Evolutionary conservation across 1,284 basidiomycete genomes (phyloP).

Genomic region (Leucoagaricus sp.): DNA sequence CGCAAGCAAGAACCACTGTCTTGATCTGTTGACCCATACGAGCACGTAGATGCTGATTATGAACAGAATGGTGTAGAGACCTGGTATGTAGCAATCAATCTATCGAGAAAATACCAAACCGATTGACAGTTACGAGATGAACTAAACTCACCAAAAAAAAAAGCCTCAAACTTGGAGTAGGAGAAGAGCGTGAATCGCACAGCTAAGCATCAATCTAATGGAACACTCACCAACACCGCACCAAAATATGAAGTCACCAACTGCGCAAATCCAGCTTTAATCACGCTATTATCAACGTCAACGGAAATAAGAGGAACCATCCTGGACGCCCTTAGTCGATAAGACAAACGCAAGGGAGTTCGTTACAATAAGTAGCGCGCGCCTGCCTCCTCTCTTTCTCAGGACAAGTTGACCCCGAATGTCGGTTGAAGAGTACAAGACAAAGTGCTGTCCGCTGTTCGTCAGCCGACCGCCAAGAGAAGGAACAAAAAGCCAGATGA

Average conservation of each 20-base stretch:
- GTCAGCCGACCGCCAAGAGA: no score
- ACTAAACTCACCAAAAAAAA: constrained; percentile 7
- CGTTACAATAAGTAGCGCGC: no score
- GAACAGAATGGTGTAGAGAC: constrained; percentile 8
- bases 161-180: constrained; percentile 1
- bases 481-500: no score
- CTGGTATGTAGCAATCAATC: neutral
- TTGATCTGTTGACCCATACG: neutral
- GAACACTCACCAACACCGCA: constrained; percentile 6
- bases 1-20: constrained; percentile 2
- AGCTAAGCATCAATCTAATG: no score
- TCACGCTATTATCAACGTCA: neutral
- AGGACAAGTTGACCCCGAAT: no score
- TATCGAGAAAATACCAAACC: no score
- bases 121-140: neutral
- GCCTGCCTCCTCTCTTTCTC: no score
- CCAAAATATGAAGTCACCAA: neutral
- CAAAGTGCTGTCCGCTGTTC: no score
- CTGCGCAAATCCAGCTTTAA: neutral
- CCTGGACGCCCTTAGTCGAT: neutral
- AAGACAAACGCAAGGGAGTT: no score
- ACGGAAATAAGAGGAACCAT: neutral
- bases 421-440: no score
- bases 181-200: no score
- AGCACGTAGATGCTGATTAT: constrained; percentile 8